Evolutionary conservation across 2,329 filamentous ascomycete genomes (phyloP), one percentile per base, ranked within the genome.

Genomic region (Magnaporthales sp.): DNA sequence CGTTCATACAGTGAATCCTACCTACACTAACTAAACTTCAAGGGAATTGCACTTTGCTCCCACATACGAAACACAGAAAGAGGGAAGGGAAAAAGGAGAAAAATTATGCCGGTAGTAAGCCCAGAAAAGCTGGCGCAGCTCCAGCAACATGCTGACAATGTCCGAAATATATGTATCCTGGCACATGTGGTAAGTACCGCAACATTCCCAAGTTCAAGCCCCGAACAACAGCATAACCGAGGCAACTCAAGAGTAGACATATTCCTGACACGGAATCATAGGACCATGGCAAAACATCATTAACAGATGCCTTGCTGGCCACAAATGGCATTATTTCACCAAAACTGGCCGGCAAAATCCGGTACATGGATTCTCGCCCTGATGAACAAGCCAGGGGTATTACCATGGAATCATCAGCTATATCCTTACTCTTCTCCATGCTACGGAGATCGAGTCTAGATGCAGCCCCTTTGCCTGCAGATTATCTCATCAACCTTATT

Each of bases 321-420:
- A 98, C 95, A 70, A 99, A 99, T 85, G 95, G 95, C 80, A 98
- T 99, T 80, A 99, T 99, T 75, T 98, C 95, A 31, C 92, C 94
- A 67, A 98, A 98, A 77, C 84, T 98, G 74, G 95, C 95, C 67
- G 95, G 95, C 77, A 98, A 98, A 83, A 96, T 99, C 78, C 90
- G 95, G 71, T 99, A 98, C 75, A 88, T 99, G 68, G 95, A 99
- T 80, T 98, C 95, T 26, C 85, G 95, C 60, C 94, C 94, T 1
- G 95, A 99, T 78, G 95, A 99, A 77, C 95, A 99, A 79, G 86
- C 91, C 19, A 90, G 95, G 70, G 95, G 95, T 67, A 99, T 99
- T 75, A 99, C 95, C n/a, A 99, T 99, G 95, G 95, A 99, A 77
- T 98, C 95, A 0, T 98, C 94, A 6, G 95, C 95, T 69, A 99